phyloP scores from a whole-genome alignment of 768 basidiomycete species.

The Mrakia hoshinonis region DNA sequence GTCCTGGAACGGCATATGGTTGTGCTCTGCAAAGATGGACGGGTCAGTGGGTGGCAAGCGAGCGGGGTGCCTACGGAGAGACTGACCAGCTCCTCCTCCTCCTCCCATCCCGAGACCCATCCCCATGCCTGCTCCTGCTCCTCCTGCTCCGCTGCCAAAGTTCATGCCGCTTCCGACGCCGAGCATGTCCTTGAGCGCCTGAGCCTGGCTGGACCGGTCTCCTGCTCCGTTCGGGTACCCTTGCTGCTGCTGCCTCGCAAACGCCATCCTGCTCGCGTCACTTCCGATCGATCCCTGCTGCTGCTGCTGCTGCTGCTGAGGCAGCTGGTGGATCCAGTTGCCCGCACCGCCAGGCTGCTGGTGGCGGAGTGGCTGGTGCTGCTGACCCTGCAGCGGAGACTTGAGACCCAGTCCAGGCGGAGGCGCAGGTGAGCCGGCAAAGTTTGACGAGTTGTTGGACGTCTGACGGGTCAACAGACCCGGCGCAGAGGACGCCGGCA shows the following conservation, averaged over 20 bases:
- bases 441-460: slow-evolving; percentile 3
- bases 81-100: slow-evolving; percentile 7
- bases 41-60: background rate
- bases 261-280: slow-evolving; percentile 24
- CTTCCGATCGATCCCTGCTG: slow-evolving; percentile 2
- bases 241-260: slow-evolving; percentile 24
- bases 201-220: slow-evolving; percentile 23
- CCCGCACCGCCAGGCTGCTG: slow-evolving; percentile 23
- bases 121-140: background rate
- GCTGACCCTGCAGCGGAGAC: slow-evolving; percentile 15
- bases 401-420: slow-evolving; percentile 25
- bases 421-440: slow-evolving; percentile 6
- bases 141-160: slow-evolving; percentile 10
- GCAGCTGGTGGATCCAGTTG: slow-evolving; percentile 29
- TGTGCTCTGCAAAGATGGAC: slow-evolving; percentile 9
- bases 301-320: slow-evolving; percentile 18
- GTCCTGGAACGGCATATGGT: slow-evolving; percentile 32
- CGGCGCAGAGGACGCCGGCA: background rate
- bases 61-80: background rate
- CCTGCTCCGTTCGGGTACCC: slow-evolving; percentile 4
- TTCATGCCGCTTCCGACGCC: slow-evolving; percentile 23
- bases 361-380: slow-evolving; percentile 13
- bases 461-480: background rate
- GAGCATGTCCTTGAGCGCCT: slow-evolving; percentile 30
- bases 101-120: background rate